phyloP scores from a whole-genome alignment of 2,329 filamentous ascomycete species.

The Colletotrichum salicis region DNA sequence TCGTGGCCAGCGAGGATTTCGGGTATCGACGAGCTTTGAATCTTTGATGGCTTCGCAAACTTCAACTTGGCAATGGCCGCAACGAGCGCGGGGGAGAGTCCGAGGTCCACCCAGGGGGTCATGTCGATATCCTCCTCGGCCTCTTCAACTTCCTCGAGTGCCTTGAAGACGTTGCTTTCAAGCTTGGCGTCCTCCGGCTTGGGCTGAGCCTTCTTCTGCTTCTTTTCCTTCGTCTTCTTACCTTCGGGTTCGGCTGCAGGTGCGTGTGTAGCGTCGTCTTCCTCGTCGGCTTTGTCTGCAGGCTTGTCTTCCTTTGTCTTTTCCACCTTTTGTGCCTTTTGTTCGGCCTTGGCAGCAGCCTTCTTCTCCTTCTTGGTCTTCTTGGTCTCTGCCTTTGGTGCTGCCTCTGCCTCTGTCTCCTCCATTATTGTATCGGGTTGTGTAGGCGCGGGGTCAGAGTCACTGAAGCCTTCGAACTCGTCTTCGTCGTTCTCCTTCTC shows the following conservation, averaged over 20 bases:
- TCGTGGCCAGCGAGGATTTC: constrained; percentile 85
- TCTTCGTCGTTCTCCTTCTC: constrained; percentile 53
- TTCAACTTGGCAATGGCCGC: constrained; percentile 81
- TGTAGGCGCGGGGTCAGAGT: constrained; percentile 50
- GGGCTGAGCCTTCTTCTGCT: constrained; percentile 44
- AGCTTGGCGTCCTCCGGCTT: constrained; percentile 53
- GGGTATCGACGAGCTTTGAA: constrained; percentile 84
- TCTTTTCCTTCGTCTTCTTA: constrained; percentile 43
- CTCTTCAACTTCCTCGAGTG: constrained; percentile 64
- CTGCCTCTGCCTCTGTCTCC: constrained; percentile 43
- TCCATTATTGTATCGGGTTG: constrained; percentile 41
- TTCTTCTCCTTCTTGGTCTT: constrained; percentile 41
- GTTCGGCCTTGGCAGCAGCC: constrained; percentile 44
- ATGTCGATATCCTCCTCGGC: constrained; percentile 75
- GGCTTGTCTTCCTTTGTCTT: constrained; percentile 38
- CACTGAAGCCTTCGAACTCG: constrained; percentile 75
- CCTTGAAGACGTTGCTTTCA: constrained; percentile 63
- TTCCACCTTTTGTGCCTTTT: constrained; percentile 34
- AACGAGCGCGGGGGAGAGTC: constrained; percentile 77
- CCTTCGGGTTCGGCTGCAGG: constrained; percentile 36
- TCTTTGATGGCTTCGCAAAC: constrained; percentile 83
- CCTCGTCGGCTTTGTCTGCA: background rate
- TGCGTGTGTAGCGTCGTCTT: background rate
- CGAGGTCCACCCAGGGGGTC: constrained; percentile 80
- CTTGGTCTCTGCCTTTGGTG: constrained; percentile 41